phyloP scores from a whole-genome alignment of 352 stramenopile species.

The Phytopythium chamaehyphon region DNA sequence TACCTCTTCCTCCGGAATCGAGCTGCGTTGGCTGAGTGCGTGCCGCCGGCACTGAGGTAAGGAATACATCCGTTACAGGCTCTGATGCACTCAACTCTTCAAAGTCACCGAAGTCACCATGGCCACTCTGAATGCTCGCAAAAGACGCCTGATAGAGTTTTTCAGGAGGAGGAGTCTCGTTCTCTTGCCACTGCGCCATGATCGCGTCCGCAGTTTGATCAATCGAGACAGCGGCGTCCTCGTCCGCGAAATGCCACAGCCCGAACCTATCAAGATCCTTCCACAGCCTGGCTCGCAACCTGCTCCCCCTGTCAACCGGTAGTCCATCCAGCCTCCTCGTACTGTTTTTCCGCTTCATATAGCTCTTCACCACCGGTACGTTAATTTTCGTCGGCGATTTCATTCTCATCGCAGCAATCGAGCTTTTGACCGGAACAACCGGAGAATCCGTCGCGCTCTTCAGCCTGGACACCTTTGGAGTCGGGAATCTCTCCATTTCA shows the following conservation, averaged over 20 bases:
- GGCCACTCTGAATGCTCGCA: no score
- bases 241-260: constrained; percentile 41
- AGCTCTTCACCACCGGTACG: constrained; percentile 7
- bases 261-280: constrained; percentile 53
- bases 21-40: no score
- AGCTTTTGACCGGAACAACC: neutral
- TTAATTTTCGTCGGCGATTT: neutral
- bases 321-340: constrained; percentile 25
- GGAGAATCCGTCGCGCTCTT: constrained; percentile 9
- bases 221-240: constrained; percentile 21
- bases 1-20: no score
- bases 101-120: no score
- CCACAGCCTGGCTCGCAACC: constrained; percentile 48
- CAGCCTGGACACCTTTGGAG: constrained; percentile 51
- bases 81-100: neutral
- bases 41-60: neutral
- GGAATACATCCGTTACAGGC: neutral
- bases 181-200: constrained; percentile 43
- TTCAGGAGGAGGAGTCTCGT: neutral
- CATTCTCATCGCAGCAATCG: neutral
- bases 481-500: constrained; percentile 3
- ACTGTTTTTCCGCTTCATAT: constrained; percentile 22
- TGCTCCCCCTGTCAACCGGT: constrained; percentile 19
- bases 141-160: no score
- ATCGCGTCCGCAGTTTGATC: constrained; percentile 52